Conservation (phyloP, 2,329 filamentous ascomycete genomes). For the Aspergillus novofumigatus region DNA sequence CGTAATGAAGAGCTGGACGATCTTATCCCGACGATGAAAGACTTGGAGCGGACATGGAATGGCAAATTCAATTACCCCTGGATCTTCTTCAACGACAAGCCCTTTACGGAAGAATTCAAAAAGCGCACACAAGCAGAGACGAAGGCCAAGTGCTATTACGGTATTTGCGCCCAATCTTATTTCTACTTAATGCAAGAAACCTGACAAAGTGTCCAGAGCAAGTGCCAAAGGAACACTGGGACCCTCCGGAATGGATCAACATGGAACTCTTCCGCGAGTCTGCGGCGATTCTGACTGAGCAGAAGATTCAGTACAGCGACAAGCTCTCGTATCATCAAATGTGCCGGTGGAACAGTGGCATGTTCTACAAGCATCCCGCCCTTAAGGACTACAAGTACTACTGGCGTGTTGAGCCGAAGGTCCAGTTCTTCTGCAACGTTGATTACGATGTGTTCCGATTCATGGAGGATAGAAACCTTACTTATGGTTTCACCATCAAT, state of each 20-base stretch:
- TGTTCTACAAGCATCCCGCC: conserved; percentile 96
- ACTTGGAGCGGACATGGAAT: conserved; percentile 95
- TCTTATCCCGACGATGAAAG: conserved; percentile 82
- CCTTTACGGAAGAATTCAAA: conserved; percentile 93
- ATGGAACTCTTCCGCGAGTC: conserved; percentile 80
- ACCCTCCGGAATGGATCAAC: conserved; percentile 87
- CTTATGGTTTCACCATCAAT: conserved; percentile 97
- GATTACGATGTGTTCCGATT: conserved; percentile 98
- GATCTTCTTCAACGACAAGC: conserved; percentile 97
- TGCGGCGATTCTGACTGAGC: conserved; percentile 73
- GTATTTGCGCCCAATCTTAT: conserved; percentile 42
- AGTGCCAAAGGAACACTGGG: conserved; percentile 95
- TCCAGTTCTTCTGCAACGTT: conserved; percentile 98
- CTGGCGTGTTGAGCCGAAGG: conserved; percentile 97
- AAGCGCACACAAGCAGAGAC: conserved; percentile 72
- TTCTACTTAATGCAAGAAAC: conserved; percentile 11
- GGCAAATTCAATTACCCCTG: conserved; percentile 99
- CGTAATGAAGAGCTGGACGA: conserved; percentile 83
- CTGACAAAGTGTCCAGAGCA: conserved; percentile 53
- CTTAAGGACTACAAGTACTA: conserved; percentile 82
- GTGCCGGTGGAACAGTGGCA: conserved; percentile 97
- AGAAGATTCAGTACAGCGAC: conserved; percentile 84
- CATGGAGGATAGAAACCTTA: conserved; percentile 98
- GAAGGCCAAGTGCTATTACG: conserved; percentile 82
- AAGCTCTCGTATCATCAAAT: conserved; percentile 95